Conservation (phyloP, 176 grass and related monocot species). For the Cymbopogon citratus region DNA sequence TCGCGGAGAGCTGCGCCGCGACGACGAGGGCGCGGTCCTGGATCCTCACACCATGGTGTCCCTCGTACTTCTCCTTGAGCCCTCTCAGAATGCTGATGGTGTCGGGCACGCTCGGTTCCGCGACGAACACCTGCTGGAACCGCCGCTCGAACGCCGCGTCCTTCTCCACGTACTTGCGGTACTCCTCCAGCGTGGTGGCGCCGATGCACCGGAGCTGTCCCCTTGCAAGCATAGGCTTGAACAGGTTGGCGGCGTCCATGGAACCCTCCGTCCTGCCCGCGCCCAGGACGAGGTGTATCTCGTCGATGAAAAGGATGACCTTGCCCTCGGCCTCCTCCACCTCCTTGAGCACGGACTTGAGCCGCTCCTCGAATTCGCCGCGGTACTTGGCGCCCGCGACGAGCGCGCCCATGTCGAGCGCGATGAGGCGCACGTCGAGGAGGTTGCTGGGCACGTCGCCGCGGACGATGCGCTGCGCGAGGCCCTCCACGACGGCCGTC, state of each 20-base stretch:
- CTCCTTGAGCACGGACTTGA: conserved; percentile 70
- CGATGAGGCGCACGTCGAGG: conserved; percentile 50
- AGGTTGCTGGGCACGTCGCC: conserved; percentile 54
- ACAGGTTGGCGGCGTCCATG: conserved; percentile 57
- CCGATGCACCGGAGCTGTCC: conserved; percentile 64
- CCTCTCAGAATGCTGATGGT: conserved; percentile 60
- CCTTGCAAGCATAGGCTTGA: conserved; percentile 60
- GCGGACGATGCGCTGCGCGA: conserved; percentile 55
- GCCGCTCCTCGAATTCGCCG: conserved; percentile 53
- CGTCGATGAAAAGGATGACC: conserved; percentile 76
- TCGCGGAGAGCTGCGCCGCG: conserved; percentile 43
- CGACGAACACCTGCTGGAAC: conserved; percentile 61
- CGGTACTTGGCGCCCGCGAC: conserved; percentile 54
- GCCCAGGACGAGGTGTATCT: conserved; percentile 60
- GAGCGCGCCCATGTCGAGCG: conserved; percentile 53
- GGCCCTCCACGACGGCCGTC: conserved; percentile 68
- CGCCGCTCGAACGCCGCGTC: conserved; percentile 39
- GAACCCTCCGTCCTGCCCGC: conserved; percentile 39
- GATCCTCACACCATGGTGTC: conserved; percentile 57
- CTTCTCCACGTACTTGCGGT: conserved; percentile 62
- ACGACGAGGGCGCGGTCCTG: conserved; percentile 56
- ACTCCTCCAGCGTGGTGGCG: conserved; percentile 61
- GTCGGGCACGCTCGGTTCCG: conserved; percentile 53
- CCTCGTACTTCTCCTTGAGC: conserved; percentile 66
- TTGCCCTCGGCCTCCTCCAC: conserved; percentile 58